These are phyloP conservation scores for Croton laevigatus DNA, from an alignment of 441 rosid genomes.

Conservation along the genomic window DNA sequence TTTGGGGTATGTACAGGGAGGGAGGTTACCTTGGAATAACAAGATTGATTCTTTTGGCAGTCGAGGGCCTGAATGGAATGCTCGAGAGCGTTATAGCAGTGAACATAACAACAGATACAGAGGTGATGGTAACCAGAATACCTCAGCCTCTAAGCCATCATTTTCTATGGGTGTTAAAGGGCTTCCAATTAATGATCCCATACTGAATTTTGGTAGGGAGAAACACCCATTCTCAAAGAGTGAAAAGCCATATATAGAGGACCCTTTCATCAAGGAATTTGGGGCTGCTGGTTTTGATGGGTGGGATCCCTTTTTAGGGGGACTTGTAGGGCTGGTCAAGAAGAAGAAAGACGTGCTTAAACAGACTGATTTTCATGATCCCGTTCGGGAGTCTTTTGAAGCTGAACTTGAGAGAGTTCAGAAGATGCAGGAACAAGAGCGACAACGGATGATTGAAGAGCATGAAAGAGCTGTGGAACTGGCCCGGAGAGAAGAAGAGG, in stretches of 20 bases:
- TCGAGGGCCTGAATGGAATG: slow-evolving; percentile 44
- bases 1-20: slow-evolving; percentile 49
- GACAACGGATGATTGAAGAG: slow-evolving; percentile 66
- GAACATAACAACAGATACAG: slow-evolving; percentile 51
- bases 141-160: slow-evolving; percentile 37
- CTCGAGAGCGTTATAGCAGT: slow-evolving; percentile 42
- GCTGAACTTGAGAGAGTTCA: slow-evolving; percentile 99
- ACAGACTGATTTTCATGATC: slow-evolving; percentile 84
- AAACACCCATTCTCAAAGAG: slow-evolving; percentile 51
- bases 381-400: slow-evolving; percentile 95
- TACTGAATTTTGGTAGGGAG: slow-evolving; percentile 56
- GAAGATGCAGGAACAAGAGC: slow-evolving; percentile 91
- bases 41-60: slow-evolving; percentile 38
- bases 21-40: slow-evolving; percentile 63
- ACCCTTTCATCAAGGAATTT: slow-evolving; percentile 61
- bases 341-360: slow-evolving; percentile 74
- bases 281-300: slow-evolving; percentile 60
- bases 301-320: slow-evolving; percentile 62
- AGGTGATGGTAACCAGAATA: slow-evolving; percentile 38
- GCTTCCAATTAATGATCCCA: slow-evolving; percentile 45
- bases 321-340: slow-evolving; percentile 67
- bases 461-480: slow-evolving; percentile 82
- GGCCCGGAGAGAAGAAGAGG: slow-evolving; percentile 86
- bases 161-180: slow-evolving; percentile 47
- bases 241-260: slow-evolving; percentile 70